phyloP scores from a whole-genome alignment of 495 filamentous ascomycete genomes.

The Beverwykella pulmonaria region DNA sequence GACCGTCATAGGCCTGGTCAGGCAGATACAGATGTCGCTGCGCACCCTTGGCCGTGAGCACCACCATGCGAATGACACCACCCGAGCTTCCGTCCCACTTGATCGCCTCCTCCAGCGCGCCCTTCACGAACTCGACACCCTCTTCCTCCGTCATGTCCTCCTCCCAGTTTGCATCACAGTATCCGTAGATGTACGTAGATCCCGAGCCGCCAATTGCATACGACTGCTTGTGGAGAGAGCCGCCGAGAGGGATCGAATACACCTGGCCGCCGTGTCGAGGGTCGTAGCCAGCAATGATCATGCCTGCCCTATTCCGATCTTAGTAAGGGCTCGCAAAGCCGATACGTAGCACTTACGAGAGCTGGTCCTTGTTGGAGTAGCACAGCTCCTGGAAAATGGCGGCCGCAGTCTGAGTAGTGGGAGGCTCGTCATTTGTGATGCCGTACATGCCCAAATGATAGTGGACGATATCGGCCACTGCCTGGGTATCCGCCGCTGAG shows the following conservation, averaged over 20 bases:
- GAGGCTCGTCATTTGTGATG: constrained; percentile 80
- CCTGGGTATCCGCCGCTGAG: constrained; percentile 96
- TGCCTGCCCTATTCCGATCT: constrained; percentile 69
- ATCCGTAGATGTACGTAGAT: constrained; percentile 98
- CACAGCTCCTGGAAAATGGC: constrained; percentile 96
- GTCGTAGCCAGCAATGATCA: constrained; percentile 97
- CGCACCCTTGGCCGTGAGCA: constrained; percentile 85
- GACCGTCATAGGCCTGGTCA: constrained; percentile 77
- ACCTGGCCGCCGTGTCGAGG: constrained; percentile 91
- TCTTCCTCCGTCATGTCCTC: constrained; percentile 93
- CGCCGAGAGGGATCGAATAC: constrained; percentile 94
- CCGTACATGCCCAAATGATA: constrained; percentile 94
- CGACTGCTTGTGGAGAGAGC: constrained; percentile 94
- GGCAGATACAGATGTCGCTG: constrained; percentile 88
- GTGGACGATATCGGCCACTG: constrained; percentile 94
- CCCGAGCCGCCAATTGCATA: constrained; percentile 97
- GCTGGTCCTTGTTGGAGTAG: constrained; percentile 92
- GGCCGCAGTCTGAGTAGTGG: constrained; percentile 91
- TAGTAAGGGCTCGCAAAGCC: neutral
- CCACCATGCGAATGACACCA: constrained; percentile 96
- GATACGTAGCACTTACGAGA: constrained; percentile 61
- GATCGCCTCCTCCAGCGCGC: constrained; percentile 86
- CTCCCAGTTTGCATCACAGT: constrained; percentile 94
- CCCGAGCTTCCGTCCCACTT: constrained; percentile 99
- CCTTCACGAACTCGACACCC: constrained; percentile 91